Conservation (phyloP, 768 basidiomycete species). For the Psilocybe tampanensis region DNA sequence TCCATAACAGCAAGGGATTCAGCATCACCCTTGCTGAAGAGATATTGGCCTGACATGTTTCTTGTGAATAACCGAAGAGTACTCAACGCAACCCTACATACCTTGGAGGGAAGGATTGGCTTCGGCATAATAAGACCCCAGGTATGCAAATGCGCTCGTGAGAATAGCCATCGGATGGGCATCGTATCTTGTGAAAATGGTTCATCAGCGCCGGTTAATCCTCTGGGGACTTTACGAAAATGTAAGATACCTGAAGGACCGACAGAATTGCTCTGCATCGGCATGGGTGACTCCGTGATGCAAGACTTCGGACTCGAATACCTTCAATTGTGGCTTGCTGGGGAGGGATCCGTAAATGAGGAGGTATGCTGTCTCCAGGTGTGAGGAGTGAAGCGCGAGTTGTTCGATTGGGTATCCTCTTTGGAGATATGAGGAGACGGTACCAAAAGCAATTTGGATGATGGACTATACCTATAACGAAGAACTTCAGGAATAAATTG, state of each 20-base stretch:
- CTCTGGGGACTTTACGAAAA: neutral
- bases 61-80: neutral
- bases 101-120: conserved; percentile 90
- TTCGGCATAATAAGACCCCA: conserved; percentile 86
- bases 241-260: conserved; percentile 55
- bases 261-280: conserved; percentile 70
- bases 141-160: conserved; percentile 83
- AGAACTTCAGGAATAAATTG: conserved; percentile 43
- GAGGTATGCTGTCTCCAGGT: conserved; percentile 85
- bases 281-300: conserved; percentile 72
- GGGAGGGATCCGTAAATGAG: conserved; percentile 89
- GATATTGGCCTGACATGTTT: conserved; percentile 61
- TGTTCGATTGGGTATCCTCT: conserved; percentile 95
- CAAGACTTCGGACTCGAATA: conserved; percentile 77
- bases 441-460: neutral
- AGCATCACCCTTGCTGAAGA: conserved; percentile 70
- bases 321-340: conserved; percentile 52
- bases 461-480: conserved; percentile 62
- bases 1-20: conserved; percentile 81
- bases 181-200: conserved; percentile 62
- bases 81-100: conserved; percentile 16
- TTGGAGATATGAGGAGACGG: neutral
- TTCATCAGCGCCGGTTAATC: neutral
- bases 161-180: conserved; percentile 93
- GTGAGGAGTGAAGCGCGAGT: conserved; percentile 76